Conservation (phyloP, 2,329 filamentous ascomycete genomes). For the Fusarium denticulatum region DNA sequence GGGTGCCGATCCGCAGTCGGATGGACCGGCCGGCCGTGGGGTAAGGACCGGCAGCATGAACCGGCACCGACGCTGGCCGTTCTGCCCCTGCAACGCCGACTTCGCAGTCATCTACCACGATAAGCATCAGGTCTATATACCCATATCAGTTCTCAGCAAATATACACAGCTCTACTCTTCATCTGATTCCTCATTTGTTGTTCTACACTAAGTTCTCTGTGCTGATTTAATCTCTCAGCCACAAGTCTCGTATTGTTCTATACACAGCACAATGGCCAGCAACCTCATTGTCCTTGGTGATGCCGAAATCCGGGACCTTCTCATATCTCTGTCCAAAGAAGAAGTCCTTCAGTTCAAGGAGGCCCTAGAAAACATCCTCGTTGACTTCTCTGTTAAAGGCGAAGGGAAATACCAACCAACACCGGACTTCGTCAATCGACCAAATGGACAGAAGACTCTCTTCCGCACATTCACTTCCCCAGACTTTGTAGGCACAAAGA, state of each 20-base stretch:
- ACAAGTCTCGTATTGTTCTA: too few species aligned
- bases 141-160: too few species aligned
- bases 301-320: slow-evolving; percentile 20
- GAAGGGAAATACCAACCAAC: slow-evolving; percentile 37
- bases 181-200: not conserved
- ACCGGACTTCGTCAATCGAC: slow-evolving; percentile 32
- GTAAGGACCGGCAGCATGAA: not conserved
- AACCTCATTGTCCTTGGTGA: slow-evolving; percentile 28
- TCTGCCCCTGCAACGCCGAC: not conserved
- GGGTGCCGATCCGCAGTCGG: not conserved
- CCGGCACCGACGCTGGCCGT: not conserved
- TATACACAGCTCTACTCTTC: not conserved
- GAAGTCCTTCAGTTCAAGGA: slow-evolving; percentile 25
- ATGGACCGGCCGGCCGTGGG: not conserved
- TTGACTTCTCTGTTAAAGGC: slow-evolving; percentile 22
- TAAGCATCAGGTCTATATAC: not conserved
- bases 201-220: too few species aligned
- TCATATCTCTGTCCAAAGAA: slow-evolving; percentile 22
- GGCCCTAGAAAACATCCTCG: slow-evolving; percentile 18
- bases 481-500: slow-evolving; percentile 37
- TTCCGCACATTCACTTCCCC: slow-evolving; percentile 40
- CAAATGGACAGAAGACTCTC: slow-evolving; percentile 37
- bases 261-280: not conserved
- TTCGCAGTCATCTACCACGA: not conserved
- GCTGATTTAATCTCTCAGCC: too few species aligned